Conservation (phyloP, 768 basidiomycete genomes). For the Podaxis carcinomalis region DNA sequence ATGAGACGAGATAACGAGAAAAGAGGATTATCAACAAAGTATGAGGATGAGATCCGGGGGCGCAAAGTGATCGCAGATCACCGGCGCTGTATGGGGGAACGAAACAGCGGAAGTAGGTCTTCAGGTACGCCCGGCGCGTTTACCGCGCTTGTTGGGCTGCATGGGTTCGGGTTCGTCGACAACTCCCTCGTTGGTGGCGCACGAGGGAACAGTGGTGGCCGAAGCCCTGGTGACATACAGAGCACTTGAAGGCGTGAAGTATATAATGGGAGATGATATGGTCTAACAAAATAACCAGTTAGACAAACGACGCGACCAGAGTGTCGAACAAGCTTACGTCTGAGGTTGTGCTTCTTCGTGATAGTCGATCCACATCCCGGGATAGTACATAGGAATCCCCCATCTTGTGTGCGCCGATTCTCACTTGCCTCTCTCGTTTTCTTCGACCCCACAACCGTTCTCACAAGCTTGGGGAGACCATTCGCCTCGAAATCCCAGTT, state of each 20-base stretch:
- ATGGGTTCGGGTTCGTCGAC: background rate
- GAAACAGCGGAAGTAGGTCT: background rate
- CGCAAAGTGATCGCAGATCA: background rate
- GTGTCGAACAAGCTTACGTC: background rate
- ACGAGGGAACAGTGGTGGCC: background rate
- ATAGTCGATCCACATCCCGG: slow-evolving; percentile 1
- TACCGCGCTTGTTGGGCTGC: background rate
- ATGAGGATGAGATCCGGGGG: background rate
- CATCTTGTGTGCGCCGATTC: background rate
- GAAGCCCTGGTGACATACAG: background rate
- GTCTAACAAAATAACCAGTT: background rate
- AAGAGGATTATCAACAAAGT: background rate
- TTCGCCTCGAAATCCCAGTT: background rate
- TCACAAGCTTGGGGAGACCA: background rate
- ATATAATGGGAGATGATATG: background rate
- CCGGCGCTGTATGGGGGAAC: background rate
- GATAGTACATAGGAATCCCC: background rate
- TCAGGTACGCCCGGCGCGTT: background rate
- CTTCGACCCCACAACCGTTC: background rate
- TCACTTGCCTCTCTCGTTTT: slow-evolving; percentile 3
- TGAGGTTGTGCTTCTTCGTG: slow-evolving; percentile 6
- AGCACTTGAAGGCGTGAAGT: background rate
- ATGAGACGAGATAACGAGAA: background rate
- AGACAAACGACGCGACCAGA: background rate
- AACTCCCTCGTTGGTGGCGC: background rate